Conservation (phyloP, 129 eudicot species). For the Escallonia herrerae region DNA sequence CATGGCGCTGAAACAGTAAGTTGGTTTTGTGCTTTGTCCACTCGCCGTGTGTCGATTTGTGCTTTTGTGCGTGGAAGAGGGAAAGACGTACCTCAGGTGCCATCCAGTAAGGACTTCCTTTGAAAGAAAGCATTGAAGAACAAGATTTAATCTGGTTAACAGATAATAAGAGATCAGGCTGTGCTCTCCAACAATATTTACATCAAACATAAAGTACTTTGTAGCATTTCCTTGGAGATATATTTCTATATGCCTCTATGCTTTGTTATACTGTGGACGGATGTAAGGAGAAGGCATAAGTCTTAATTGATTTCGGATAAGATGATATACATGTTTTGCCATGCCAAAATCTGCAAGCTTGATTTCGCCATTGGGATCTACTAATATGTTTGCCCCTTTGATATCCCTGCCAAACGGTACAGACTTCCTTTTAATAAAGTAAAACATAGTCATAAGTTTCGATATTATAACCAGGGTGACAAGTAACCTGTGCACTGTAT, state of each 20-base stretch:
- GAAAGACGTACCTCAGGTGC: constrained; percentile 82
- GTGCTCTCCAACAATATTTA: neutral
- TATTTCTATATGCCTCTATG: neutral
- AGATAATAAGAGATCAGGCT: constrained; percentile 8
- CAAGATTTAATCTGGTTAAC: constrained; percentile 51
- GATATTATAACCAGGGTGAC: neutral
- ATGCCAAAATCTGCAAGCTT: constrained; percentile 98
- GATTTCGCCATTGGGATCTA: constrained; percentile 88
- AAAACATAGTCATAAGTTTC: neutral
- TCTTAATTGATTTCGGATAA: neutral
- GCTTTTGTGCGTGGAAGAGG: neutral
- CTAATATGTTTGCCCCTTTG: constrained; percentile 94
- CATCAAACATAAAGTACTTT: neutral
- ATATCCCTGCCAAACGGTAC: constrained; percentile 54
- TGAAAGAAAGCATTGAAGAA: constrained; percentile 84
- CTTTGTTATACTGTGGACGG: neutral
- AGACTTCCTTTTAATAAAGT: constrained; percentile 8
- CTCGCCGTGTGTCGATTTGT: neutral
- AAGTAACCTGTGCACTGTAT: constrained; percentile 74
- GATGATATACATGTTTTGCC: constrained; percentile 83
- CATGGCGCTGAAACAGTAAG: too few relatives aligned
- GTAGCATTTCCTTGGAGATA: neutral
- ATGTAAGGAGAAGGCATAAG: neutral
- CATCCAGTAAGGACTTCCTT: constrained; percentile 99
- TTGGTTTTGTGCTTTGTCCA: too few relatives aligned